phyloP scores from a whole-genome alignment of 2,329 filamentous ascomycete genomes.

The Torrubiellomyces zombiae region DNA sequence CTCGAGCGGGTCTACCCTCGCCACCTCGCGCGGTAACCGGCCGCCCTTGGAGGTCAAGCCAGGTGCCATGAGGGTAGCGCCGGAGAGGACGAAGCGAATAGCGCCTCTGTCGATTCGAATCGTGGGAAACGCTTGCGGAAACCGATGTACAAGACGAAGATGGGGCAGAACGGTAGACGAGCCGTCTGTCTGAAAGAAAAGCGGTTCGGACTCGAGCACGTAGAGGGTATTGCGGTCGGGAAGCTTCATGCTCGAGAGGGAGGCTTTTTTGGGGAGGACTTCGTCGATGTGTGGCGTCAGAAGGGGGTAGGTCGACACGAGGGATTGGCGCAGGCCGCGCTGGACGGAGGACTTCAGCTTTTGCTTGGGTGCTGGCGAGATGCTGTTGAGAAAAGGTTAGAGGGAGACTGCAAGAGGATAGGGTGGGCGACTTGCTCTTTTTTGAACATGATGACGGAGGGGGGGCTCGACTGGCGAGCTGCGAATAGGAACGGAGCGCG shows the following conservation, averaged over 20 bases:
- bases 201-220: conserved; percentile 56
- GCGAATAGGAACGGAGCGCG: no score
- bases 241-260: conserved; percentile 79
- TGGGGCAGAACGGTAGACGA: conserved; percentile 70
- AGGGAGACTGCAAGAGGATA: no score
- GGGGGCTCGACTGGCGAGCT: no score
- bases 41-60: conserved; percentile 77
- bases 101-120: conserved; percentile 89
- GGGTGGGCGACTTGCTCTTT: conserved; percentile 51
- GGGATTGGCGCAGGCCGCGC: conserved; percentile 65
- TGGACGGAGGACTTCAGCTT: conserved; percentile 97
- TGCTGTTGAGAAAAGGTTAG: conserved; percentile 26
- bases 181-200: conserved; percentile 80
- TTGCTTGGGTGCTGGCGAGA: conserved; percentile 64
- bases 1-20: conserved; percentile 12
- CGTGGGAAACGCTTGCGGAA: conserved; percentile 67
- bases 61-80: conserved; percentile 90
- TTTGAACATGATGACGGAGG: conserved; percentile 61
- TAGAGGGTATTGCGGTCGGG: conserved; percentile 85
- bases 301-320: conserved; percentile 71
- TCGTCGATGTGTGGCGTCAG: conserved; percentile 83
- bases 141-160: conserved; percentile 75
- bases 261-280: conserved; percentile 85
- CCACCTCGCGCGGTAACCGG: conserved; percentile 45
- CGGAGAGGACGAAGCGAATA: conserved; percentile 88